phyloP scores from a whole-genome alignment of 495 filamentous ascomycete genomes.

The Talaromyces nanjingensis region DNA sequence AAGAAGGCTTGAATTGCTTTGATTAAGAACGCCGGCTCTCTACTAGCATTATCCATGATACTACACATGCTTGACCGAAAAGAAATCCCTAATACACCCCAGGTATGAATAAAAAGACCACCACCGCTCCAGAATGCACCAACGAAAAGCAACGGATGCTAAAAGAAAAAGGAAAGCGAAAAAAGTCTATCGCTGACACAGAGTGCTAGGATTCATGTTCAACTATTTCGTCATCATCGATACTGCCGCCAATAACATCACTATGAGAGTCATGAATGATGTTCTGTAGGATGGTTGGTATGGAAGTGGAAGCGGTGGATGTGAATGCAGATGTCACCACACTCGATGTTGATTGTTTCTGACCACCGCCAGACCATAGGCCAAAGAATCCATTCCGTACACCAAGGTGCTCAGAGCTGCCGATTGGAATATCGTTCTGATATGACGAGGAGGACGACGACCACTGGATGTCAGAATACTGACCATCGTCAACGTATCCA shows the following conservation, averaged over 20 bases:
- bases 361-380: neutral
- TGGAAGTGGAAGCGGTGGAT: neutral
- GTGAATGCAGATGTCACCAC: neutral
- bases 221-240: neutral
- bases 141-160: neutral
- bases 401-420: neutral
- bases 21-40: neutral
- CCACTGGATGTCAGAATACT: neutral
- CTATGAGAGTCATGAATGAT: neutral
- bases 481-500: conserved; percentile 35
- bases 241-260: neutral
- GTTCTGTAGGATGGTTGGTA: neutral
- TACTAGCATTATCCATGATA: neutral
- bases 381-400: neutral
- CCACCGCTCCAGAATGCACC: neutral
- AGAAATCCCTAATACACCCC: neutral
- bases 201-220: neutral
- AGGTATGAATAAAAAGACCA: neutral
- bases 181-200: neutral
- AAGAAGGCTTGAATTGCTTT: neutral
- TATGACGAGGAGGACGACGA: neutral
- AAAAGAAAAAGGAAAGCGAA: neutral
- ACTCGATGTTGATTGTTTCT: neutral
- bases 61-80: neutral
- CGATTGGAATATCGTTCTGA: neutral